phyloP scores from a whole-genome alignment of 768 basidiomycete genomes.

The Termitomyces sp. region DNA sequence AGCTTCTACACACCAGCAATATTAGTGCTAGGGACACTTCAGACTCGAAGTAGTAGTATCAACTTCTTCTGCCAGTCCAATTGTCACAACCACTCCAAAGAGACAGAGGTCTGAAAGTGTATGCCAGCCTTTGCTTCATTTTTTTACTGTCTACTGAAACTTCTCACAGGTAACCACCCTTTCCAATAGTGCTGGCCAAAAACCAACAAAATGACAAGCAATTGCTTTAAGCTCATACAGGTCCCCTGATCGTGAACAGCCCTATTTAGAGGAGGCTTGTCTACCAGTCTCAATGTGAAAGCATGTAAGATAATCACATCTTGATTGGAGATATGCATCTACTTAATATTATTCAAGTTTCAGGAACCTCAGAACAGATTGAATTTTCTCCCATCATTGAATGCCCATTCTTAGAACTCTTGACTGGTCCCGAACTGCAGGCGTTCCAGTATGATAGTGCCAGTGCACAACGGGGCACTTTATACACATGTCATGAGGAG shows the following conservation, averaged over 20 bases:
- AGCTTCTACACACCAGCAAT: too few relatives aligned
- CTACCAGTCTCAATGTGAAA: not conserved
- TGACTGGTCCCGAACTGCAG: not conserved
- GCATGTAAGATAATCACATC: too few relatives aligned
- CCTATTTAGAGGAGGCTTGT: not conserved
- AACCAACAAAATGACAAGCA: not conserved
- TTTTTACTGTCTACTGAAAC: not conserved
- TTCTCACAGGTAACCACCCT: not conserved
- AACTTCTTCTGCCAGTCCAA: too few relatives aligned
- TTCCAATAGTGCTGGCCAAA: not conserved
- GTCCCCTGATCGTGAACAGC: slow-evolving; percentile 1
- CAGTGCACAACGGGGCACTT: not conserved
- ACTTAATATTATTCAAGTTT: not conserved
- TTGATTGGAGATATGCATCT: too few relatives aligned
- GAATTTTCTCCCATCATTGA: not conserved
- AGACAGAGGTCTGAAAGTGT: not conserved
- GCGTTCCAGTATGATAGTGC: not conserved
- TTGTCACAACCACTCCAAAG: not conserved
- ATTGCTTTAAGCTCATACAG: not conserved
- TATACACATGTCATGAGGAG: slow-evolving; percentile 1
- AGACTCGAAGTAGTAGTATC: too few relatives aligned
- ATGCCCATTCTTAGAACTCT: not conserved
- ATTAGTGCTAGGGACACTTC: too few relatives aligned
- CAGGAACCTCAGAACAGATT: not conserved
- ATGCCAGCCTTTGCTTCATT: not conserved